These are phyloP conservation scores for Kurtzmaniella quercitrusa DNA, from an alignment of 1,139 yeast species.

Conservation along the genomic window DNA sequence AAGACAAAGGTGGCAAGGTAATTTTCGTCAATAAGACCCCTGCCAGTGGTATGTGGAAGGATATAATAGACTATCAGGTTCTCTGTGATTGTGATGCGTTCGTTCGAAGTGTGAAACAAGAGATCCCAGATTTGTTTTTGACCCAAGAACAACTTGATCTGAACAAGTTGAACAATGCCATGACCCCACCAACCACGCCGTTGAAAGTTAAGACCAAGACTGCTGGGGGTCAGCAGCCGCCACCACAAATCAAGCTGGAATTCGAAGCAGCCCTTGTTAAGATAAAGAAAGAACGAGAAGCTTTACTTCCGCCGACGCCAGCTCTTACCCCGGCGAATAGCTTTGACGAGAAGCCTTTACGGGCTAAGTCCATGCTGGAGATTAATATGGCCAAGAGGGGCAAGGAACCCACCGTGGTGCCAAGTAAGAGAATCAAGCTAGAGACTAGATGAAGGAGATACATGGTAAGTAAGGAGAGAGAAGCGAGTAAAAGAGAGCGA, in stretches of 20 bases:
- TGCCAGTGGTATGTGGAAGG: slow-evolving; percentile 49
- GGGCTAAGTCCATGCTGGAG: slow-evolving; percentile 1
- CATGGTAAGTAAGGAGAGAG: too few species aligned
- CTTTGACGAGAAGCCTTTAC: slow-evolving; percentile 6
- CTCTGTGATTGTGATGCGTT: slow-evolving; percentile 80
- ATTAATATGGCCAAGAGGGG: neutral
- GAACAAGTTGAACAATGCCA: slow-evolving; percentile 26
- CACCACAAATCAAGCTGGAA: slow-evolving; percentile 3
- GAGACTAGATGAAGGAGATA: neutral
- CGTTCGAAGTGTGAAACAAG: slow-evolving; percentile 48
- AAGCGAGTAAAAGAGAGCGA: neutral
- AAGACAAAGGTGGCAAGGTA: slow-evolving; percentile 57
- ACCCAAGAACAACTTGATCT: slow-evolving; percentile 50
- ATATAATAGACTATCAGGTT: slow-evolving; percentile 66
- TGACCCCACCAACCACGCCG: slow-evolving; percentile 13
- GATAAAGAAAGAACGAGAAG: slow-evolving; percentile 3
- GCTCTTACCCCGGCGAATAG: slow-evolving; percentile 8
- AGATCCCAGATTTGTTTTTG: slow-evolving; percentile 56
- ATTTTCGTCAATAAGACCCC: slow-evolving; percentile 59
- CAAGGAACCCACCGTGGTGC: neutral
- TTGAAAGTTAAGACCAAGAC: slow-evolving; percentile 7
- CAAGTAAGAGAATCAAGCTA: neutral
- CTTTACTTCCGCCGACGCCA: slow-evolving; percentile 6
- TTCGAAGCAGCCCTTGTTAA: slow-evolving; percentile 1
- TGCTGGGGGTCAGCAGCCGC: too few species aligned